Percentiles rank a stretch among this genome's conserved stretches.
These are phyloP conservation scores for Colletotrichum sp. DNA, from an alignment of 2,329 filamentous ascomycete species.

Conservation along the genomic window DNA sequence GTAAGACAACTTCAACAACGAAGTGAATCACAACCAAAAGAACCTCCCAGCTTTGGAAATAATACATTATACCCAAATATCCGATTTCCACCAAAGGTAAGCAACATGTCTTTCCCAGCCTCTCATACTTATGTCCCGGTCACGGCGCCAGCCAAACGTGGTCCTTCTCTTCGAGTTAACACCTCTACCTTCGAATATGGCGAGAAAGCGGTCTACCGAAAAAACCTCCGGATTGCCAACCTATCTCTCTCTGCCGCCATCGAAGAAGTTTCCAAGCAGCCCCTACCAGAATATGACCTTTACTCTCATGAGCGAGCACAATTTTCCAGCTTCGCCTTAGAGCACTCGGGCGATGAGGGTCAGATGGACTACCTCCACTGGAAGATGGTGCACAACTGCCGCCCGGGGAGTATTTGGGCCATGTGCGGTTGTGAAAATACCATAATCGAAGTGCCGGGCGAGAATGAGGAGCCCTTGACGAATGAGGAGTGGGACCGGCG, in stretches of 20 bases:
- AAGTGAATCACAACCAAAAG: neutral
- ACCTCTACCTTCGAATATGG: neutral
- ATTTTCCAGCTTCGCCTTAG: neutral
- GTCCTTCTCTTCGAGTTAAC: neutral
- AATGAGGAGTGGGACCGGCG: neutral
- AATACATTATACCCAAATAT: neutral
- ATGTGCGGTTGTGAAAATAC: neutral
- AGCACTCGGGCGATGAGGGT: neutral
- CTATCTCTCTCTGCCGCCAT: neutral
- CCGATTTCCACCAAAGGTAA: neutral
- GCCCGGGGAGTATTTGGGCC: neutral
- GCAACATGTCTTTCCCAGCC: neutral
- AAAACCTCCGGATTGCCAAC: neutral
- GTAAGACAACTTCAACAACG: neutral
- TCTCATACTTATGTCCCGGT: neutral
- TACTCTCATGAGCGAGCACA: neutral
- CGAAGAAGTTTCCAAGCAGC: neutral
- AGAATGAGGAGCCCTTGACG: neutral
- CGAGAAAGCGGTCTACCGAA: neutral
- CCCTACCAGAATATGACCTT: neutral
- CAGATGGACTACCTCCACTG: slow-evolving; percentile 5
- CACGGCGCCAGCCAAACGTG: neutral
- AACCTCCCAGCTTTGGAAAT: neutral
- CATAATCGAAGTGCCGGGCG: neutral
- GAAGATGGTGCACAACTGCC: neutral